These are phyloP conservation scores for Aegilops bicornis DNA, from an alignment of 176 grass and related monocot genomes.

Conservation along the genomic window DNA sequence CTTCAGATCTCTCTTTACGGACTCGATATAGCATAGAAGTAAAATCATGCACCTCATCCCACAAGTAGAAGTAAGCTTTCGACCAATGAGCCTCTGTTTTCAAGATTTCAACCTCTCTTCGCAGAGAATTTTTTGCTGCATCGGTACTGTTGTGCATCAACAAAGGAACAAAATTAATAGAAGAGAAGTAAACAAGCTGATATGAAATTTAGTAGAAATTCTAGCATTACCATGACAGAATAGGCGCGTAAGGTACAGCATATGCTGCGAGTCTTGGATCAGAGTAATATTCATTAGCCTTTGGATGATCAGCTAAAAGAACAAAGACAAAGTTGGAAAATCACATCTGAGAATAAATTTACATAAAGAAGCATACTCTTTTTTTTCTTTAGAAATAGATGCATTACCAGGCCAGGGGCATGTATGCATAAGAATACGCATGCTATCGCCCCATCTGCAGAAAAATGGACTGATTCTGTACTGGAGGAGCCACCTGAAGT, in stretches of 20 bases:
- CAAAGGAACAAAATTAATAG: slow-evolving; percentile 22
- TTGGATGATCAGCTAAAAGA: slow-evolving; percentile 91
- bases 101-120: slow-evolving; percentile 80
- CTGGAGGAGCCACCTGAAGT: slow-evolving; percentile 95
- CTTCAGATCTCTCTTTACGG: too few species aligned
- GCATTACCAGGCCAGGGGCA: slow-evolving; percentile 92
- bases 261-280: slow-evolving; percentile 98
- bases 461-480: slow-evolving; percentile 97
- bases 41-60: slow-evolving; percentile 79
- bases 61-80: slow-evolving; percentile 97
- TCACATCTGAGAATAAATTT: slow-evolving; percentile 17
- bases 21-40: slow-evolving; percentile 20
- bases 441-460: slow-evolving; percentile 98
- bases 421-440: slow-evolving; percentile 91
- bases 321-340: slow-evolving; percentile 29
- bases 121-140: slow-evolving; percentile 73
- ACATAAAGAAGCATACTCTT: slow-evolving; percentile 27
- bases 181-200: slow-evolving; percentile 10
- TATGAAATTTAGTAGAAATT: slow-evolving; percentile 21
- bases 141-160: slow-evolving; percentile 60
- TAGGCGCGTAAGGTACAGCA: slow-evolving; percentile 95
- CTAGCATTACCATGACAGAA: slow-evolving; percentile 73
- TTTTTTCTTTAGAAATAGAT: neutral
- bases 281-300: slow-evolving; percentile 85
- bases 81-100: slow-evolving; percentile 84